These are phyloP conservation scores for Globisporangium acanthophoron DNA, from an alignment of 352 stramenopile species.

Conservation along the genomic window DNA sequence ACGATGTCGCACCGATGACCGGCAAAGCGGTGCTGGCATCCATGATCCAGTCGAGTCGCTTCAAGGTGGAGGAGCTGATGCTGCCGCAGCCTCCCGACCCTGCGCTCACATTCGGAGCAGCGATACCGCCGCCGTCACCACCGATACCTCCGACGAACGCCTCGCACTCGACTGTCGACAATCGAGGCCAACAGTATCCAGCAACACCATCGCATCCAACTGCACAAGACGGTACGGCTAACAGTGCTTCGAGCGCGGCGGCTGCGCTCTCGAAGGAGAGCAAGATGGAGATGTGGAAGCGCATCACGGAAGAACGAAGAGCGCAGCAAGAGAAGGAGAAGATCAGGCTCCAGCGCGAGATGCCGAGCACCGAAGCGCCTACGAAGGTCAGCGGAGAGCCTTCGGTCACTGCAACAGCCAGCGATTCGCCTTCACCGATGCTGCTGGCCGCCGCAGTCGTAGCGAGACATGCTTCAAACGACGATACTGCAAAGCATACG, in stretches of 20 bases:
- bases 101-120: background rate
- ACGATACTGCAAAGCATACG: background rate
- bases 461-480: background rate
- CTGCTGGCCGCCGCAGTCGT: too few relatives aligned
- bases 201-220: background rate
- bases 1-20: background rate
- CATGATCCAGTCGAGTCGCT: constrained; percentile 6
- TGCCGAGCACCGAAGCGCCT: background rate
- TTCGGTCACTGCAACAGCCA: background rate
- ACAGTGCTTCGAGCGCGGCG: background rate
- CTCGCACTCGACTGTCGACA: background rate
- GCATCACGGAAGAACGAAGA: constrained; percentile 43
- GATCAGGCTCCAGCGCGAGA: constrained; percentile 10
- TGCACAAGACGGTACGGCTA: background rate
- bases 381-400: background rate
- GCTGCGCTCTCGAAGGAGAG: constrained; percentile 31
- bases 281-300: constrained; percentile 69
- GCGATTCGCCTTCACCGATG: background rate
- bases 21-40: constrained; percentile 2
- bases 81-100: background rate
- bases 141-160: background rate
- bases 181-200: background rate
- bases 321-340: constrained; percentile 21
- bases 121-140: constrained; percentile 1
- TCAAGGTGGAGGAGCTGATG: constrained; percentile 18